phyloP scores from a whole-genome alignment of 495 filamentous ascomycete genomes.

The Symbiotaphrina buchneri region DNA sequence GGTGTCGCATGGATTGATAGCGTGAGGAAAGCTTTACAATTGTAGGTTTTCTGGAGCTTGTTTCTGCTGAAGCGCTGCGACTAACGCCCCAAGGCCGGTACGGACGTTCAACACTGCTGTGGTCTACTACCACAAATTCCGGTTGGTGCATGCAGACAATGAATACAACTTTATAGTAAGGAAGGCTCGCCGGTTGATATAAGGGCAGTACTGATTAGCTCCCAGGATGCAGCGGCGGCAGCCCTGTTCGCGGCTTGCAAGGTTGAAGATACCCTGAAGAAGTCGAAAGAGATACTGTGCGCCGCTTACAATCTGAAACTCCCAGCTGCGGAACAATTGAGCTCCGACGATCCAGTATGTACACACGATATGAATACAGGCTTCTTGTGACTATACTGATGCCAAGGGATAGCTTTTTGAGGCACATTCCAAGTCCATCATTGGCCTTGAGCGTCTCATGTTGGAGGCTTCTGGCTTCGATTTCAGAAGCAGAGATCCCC shows the following conservation, averaged over 20 bases:
- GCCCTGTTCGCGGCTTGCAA: slow-evolving; percentile 86
- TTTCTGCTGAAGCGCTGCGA: too few relatives aligned
- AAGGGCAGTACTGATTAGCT: slow-evolving; percentile 6
- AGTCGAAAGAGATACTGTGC: slow-evolving; percentile 79
- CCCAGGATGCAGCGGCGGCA: slow-evolving; percentile 63
- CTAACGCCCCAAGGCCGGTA: slow-evolving; percentile 30
- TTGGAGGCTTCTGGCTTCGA: slow-evolving; percentile 88
- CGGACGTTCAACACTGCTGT: slow-evolving; percentile 69
- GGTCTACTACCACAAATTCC: slow-evolving; percentile 75
- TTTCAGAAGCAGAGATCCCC: slow-evolving; percentile 76
- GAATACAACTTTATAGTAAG: slow-evolving; percentile 38
- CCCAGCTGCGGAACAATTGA: slow-evolving; percentile 45
- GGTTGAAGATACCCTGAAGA: slow-evolving; percentile 93
- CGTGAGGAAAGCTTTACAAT: slow-evolving; percentile 42
- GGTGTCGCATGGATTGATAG: slow-evolving; percentile 67
- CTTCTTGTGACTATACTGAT: not conserved
- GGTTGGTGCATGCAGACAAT: slow-evolving; percentile 48
- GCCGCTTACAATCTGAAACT: slow-evolving; percentile 71
- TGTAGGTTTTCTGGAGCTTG: slow-evolving; percentile 25
- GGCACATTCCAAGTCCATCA: slow-evolving; percentile 44
- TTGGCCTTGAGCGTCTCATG: slow-evolving; percentile 78
- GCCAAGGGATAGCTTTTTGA: slow-evolving; percentile 44
- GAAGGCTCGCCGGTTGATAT: not conserved
- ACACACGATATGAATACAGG: too few relatives aligned
- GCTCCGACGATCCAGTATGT: slow-evolving; percentile 59